Evolutionary conservation across 2,329 filamentous ascomycete genomes (phyloP).

Genomic region (Tolypocladium sp.): DNA sequence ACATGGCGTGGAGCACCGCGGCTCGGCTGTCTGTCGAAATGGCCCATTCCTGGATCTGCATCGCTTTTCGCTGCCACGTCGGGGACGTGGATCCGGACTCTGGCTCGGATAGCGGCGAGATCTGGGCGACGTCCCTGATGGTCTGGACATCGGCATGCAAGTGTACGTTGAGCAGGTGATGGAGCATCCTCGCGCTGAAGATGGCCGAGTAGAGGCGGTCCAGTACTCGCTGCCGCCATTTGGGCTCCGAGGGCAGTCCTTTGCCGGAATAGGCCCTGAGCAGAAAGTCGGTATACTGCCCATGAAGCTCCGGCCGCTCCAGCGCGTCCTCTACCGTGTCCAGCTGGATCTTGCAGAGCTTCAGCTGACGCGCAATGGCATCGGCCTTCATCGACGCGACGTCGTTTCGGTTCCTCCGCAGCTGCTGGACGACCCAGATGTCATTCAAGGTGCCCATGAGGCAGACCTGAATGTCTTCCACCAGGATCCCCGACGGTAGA

Average conservation of each 20-base stretch:
- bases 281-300: constrained; percentile 9
- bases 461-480: constrained; percentile 25
- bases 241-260: constrained; percentile 13
- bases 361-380: constrained; percentile 4
- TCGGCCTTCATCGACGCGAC: background rate
- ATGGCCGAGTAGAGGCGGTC: constrained; percentile 18
- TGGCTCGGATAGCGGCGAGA: background rate
- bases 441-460: constrained; percentile 18
- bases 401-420: constrained; percentile 11
- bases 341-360: constrained; percentile 9
- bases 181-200: constrained; percentile 23
- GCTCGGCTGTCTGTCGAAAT: constrained; percentile 17
- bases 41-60: constrained; percentile 19
- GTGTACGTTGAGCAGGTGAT: constrained; percentile 26
- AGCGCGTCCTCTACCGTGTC: constrained; percentile 7
- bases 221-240: constrained; percentile 14
- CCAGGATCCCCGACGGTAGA: constrained; percentile 14
- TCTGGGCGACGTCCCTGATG: constrained; percentile 3
- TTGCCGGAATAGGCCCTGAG: constrained; percentile 17
- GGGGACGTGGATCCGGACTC: constrained; percentile 5
- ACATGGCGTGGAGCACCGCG: constrained; percentile 22
- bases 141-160: constrained; percentile 23
- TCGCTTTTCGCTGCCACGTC: constrained; percentile 11
- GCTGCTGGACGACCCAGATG: constrained; percentile 20
- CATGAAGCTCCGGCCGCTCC: constrained; percentile 7